A percentile compares a stretch with the other conserved stretches of the same genome.
Evolutionary conservation across 1,284 basidiomycete genomes (phyloP).

Genomic region (Pyrrhoderma noxium): DNA sequence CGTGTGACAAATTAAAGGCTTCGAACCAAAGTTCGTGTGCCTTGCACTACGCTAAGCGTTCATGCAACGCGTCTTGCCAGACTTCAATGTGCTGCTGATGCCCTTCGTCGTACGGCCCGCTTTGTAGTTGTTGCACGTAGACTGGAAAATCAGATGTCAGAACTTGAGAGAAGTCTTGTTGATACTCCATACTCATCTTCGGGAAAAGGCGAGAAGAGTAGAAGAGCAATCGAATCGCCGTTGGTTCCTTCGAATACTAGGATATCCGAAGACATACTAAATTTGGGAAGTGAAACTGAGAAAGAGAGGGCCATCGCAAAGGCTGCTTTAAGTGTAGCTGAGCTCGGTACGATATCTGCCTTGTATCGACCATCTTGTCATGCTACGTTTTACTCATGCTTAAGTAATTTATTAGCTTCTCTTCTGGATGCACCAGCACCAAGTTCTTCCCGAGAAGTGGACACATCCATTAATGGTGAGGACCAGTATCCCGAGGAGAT

Average conservation of each 20-base stretch:
- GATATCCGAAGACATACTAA: slow-evolving; percentile 3
- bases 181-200: slow-evolving; percentile 20
- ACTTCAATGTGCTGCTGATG: slow-evolving; percentile 73
- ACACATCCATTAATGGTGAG: background rate
- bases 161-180: slow-evolving; percentile 32
- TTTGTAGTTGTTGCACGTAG: slow-evolving; percentile 78
- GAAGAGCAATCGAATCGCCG: background rate
- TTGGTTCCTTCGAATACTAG: background rate
- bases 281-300: slow-evolving; percentile 57
- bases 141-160: slow-evolving; percentile 73
- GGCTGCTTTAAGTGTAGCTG: slow-evolving; percentile 84
- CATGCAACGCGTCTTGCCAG: slow-evolving; percentile 69
- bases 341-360: slow-evolving; percentile 57
- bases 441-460: background rate
- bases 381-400: background rate
- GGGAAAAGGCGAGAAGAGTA: slow-evolving; percentile 19
- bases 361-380: background rate
- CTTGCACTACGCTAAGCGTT: slow-evolving; percentile 65
- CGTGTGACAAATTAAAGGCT: slow-evolving; percentile 43
- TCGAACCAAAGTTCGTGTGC: slow-evolving; percentile 75
- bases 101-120: slow-evolving; percentile 74
- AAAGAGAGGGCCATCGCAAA: slow-evolving; percentile 82
- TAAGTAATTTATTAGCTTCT: slow-evolving; percentile 5
- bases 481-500: slow-evolving; percentile 25
- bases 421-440: slow-evolving; percentile 9